A percentile compares a stretch with the other conserved stretches of the same genome.
Conservation (phyloP, 2,329 filamentous ascomycete genomes). For the Xylaria sp. region DNA sequence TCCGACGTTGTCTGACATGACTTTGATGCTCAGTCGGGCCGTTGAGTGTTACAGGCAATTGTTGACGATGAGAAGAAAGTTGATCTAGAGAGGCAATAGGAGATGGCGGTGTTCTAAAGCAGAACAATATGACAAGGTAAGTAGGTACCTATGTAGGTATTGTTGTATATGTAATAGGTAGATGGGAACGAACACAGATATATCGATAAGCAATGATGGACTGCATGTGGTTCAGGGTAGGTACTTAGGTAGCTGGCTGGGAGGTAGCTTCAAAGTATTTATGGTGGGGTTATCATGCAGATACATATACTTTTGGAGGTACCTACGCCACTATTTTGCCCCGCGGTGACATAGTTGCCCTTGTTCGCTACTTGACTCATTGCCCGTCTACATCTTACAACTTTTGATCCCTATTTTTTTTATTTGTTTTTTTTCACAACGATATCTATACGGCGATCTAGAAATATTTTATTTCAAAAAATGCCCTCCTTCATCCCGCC, state of each 20-base stretch:
- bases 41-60: not conserved
- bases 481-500: slow-evolving; percentile 47
- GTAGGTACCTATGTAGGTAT: no score
- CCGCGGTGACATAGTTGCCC: slow-evolving; percentile 30
- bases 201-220: not conserved
- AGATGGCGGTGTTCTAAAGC: slow-evolving; percentile 38
- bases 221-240: not conserved
- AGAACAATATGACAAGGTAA: slow-evolving; percentile 15
- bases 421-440: not conserved
- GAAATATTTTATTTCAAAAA: not conserved
- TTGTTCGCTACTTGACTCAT: slow-evolving; percentile 27
- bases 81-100: slow-evolving; percentile 13
- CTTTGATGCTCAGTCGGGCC: slow-evolving; percentile 13
- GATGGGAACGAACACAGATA: not conserved
- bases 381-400: not conserved
- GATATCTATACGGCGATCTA: not conserved
- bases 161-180: not conserved
- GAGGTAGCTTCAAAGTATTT: not conserved
- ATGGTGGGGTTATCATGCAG: slow-evolving; percentile 25
- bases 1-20: slow-evolving; percentile 97
- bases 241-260: not conserved
- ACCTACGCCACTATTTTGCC: slow-evolving; percentile 27
- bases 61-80: not conserved
- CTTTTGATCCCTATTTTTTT: not conserved
- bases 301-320: not conserved